Conservation (phyloP, 805 yeast species). For the Yamadazyma tumulicola region DNA sequence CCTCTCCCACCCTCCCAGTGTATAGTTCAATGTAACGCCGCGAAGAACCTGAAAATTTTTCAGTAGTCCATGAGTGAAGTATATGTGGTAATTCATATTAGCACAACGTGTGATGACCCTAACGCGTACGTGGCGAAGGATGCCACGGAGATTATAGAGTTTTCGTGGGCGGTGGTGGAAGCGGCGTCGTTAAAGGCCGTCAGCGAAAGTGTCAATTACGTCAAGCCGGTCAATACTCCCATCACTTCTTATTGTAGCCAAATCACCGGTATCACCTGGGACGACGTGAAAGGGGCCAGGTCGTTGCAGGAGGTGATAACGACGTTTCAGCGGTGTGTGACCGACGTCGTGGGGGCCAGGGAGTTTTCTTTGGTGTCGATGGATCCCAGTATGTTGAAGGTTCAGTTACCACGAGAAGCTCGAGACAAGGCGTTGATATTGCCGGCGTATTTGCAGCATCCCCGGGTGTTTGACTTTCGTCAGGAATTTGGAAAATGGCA, state of each 20-base stretch:
- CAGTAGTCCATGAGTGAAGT: conserved; percentile 42
- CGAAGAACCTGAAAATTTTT: conserved; percentile 1
- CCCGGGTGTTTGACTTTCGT: conserved; percentile 71
- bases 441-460: conserved; percentile 72
- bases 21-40: too few relatives aligned
- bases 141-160: conserved; percentile 61
- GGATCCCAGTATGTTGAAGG: conserved; percentile 69
- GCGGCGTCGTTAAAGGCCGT: conserved; percentile 45
- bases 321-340: conserved; percentile 49
- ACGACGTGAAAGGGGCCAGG: conserved; percentile 53
- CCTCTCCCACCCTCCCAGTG: too few relatives aligned
- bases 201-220: conserved; percentile 43
- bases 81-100: conserved; percentile 58
- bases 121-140: conserved; percentile 59
- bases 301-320: conserved; percentile 61
- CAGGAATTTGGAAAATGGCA: conserved; percentile 76
- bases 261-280: conserved; percentile 56
- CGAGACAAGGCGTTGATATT: conserved; percentile 68
- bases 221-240: conserved; percentile 64
- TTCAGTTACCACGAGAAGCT: conserved; percentile 77
- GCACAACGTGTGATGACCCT: conserved; percentile 67
- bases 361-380: conserved; percentile 67
- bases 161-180: conserved; percentile 66
- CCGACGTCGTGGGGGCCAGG: conserved; percentile 36
- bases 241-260: conserved; percentile 56